Base-by-base conservation (phyloP, 148 eudicot species). In the Rhododendron mucronatum region DNA sequence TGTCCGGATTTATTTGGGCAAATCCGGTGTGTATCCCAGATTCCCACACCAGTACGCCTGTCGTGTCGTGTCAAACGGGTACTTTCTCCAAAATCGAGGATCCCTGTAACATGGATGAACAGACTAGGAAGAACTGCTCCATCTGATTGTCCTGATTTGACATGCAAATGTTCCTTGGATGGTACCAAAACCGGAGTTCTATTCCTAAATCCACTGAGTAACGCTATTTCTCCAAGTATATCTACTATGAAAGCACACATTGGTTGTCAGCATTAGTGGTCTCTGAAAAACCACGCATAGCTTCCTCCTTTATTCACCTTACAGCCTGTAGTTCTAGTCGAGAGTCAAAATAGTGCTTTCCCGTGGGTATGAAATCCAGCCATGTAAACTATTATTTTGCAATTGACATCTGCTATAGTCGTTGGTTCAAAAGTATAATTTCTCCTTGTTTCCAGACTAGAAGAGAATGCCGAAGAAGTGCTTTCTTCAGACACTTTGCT, bases 401-500 rank as follows among this genome's bases (percentile, higher is more conserved):
- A 55, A 39, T 74, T 50, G 44, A 39, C 41, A 81, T 85, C 18
- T 30, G 13, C 86, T 84, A 21, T 53, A 73, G 50, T 75, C 77
- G n/a, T 85, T 15, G 48, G 30, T 65, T 69, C 23, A 59, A 50
- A 82, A 35, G 26, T 83, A n/a, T 23, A 75, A 63, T 69, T 44
- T 82, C n/a, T 75, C 81, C 50, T 76, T 59, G 59, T 61, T n/a
- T 89, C 90, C 91, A 97, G 99, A 91, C 96, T 51, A 95, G 90
- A 88, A 92, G 88, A 88, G 95, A 90, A 82, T 97, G 99, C 83
- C 94, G 96, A 41, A 91, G 98, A 81, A 93, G 89, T 89, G 96
- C 99, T 87, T 93, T 97, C 89, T 97, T 97, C 88, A 87, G 87
- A 80, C 99, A 97, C 88, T 97, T 97, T 92, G 95, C 98, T 67